Conservation (phyloP, 2,329 filamentous ascomycete species). For the Karstenula rhodostoma region DNA sequence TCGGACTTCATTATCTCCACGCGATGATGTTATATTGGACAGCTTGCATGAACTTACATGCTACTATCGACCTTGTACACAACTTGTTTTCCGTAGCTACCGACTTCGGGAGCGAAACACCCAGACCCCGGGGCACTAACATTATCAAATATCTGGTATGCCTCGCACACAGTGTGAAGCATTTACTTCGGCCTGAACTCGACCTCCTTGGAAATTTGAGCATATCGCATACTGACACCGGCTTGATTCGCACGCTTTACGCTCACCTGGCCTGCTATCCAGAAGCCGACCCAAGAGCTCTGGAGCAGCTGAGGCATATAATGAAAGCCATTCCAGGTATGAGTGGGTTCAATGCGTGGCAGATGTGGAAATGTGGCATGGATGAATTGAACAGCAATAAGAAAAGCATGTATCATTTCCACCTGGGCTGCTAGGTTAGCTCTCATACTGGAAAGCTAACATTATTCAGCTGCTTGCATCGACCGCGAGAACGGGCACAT, state of each 20-base stretch:
- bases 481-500: background rate
- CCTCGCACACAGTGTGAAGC: slow-evolving; percentile 14
- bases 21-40: slow-evolving; percentile 25
- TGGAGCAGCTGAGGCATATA: background rate
- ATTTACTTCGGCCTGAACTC: slow-evolving; percentile 13
- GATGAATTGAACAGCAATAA: background rate
- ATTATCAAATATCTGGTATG: slow-evolving; percentile 16
- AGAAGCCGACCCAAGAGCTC: background rate
- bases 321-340: background rate
- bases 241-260: background rate
- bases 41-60: slow-evolving; percentile 15
- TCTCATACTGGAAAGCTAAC: background rate
- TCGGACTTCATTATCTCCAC: slow-evolving; percentile 13
- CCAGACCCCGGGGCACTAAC: background rate
- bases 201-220: background rate
- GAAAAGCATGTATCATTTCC: background rate
- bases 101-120: background rate
- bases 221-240: background rate
- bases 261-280: background rate
- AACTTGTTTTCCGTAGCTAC: slow-evolving; percentile 7
- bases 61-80: slow-evolving; percentile 8
- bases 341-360: slow-evolving; percentile 3
- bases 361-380: slow-evolving; percentile 4
- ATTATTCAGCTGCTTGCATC: background rate
- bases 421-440: background rate